Percentiles rank a stretch among this genome's conserved stretches.
phyloP scores from a whole-genome alignment of 2,329 filamentous ascomycete genomes.

The Colletotrichum sp. region DNA sequence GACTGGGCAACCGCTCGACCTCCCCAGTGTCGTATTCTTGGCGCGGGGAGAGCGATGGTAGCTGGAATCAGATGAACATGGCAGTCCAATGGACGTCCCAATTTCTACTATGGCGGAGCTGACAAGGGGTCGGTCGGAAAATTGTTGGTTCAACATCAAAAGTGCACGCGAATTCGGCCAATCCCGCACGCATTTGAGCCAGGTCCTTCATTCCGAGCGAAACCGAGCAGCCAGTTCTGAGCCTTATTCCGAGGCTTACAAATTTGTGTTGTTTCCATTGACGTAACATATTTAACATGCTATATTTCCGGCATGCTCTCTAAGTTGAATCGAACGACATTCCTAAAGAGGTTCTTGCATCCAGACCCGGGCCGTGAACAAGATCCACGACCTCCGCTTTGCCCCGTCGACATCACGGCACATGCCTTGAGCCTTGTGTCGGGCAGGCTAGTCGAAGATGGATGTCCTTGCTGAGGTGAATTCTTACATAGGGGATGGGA shows the following conservation, averaged over 20 bases:
- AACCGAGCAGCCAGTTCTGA: background rate
- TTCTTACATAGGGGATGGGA: background rate
- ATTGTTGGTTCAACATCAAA: background rate
- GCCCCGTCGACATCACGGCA: background rate
- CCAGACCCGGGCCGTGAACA: background rate
- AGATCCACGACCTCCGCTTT: background rate
- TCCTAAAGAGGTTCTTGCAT: background rate
- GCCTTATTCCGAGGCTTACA: background rate
- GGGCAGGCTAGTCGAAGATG: background rate
- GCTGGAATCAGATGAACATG: background rate
- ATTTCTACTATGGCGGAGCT: background rate
- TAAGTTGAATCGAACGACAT: background rate
- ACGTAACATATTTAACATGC: background rate
- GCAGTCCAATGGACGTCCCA: background rate
- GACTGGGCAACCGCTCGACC: background rate
- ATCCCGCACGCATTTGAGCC: background rate
- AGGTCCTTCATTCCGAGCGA: background rate
- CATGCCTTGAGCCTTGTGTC: background rate
- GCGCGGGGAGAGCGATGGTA: background rate
- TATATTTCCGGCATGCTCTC: background rate
- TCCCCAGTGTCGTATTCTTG: background rate
- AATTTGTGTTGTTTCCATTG: background rate
- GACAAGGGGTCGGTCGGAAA: background rate
- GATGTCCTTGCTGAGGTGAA: background rate
- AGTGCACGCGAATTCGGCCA: background rate